Evolutionary conservation across 163 green algal species (phyloP), one percentile per base, ranked within the genome.

Genomic region (Trebouxia gelatinosa): DNA sequence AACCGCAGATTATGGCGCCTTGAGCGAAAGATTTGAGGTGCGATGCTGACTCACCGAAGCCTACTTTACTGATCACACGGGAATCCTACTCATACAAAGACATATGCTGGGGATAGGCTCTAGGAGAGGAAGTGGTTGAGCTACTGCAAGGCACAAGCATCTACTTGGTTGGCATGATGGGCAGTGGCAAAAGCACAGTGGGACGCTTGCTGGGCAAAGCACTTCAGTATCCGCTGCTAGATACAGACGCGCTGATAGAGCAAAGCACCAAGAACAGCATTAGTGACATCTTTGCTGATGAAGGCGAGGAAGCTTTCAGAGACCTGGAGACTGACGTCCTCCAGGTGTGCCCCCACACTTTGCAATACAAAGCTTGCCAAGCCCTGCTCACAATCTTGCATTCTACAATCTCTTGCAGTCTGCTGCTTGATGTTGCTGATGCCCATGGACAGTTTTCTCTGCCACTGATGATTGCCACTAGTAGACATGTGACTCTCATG

Each of bases 141-240:
- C 76, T 85, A 37, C 84, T 97, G 26, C 68, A 86, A 28, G 93
- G 92, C 65, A 94, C 87, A 77, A 94, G 85, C 83, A 85, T 98
- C 38, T 98, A 94, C 84, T 86, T 98, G 16, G 89, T 98, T 2
- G 95, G 95, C 78, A 99, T 99, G 95, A 99, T 99, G 95, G 95
- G 95, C 75, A 86, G 70, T 58, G 48, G 48, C 17, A 78, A 67
- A 54, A 66, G 70, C 50, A 66, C 48, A 35, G 50, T 78, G 3
- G 50, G 48, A 31, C 46, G 48, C 17, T 89, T 97, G 68, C 77
- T 98, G 26, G 86, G 87, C 32, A 89, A 93, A 71, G 91, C 89
- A 3, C 88, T 99, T 23, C 85, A 89, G 40, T 98, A 98, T 85
- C 89, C 80, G 5, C 95, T 95, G 77, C 93, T 98, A 54, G 95